A percentile compares a stretch with the other conserved stretches of the same genome.
Conservation (phyloP, 441 rosid species). For the Rhodomyrtus psidioides region DNA sequence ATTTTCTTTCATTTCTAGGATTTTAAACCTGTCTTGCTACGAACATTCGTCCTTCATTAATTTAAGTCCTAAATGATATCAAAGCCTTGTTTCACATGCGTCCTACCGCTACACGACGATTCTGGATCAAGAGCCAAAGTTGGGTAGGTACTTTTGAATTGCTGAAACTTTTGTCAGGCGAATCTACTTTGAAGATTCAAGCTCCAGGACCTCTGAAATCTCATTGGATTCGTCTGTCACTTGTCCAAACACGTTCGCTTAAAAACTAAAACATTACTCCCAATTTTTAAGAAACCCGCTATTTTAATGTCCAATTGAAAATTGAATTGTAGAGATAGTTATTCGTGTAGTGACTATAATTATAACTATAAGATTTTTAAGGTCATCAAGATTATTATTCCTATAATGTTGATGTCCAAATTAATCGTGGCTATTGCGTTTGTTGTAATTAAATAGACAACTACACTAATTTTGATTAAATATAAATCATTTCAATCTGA, state of each 20-base stretch:
- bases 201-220: background rate
- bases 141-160: background rate
- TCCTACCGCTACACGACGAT: background rate
- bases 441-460: background rate
- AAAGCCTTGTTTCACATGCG: background rate
- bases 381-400: no score
- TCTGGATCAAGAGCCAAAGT: background rate
- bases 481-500: background rate
- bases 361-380: background rate
- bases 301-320: background rate
- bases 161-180: background rate
- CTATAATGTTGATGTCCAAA: background rate
- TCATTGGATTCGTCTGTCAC: background rate
- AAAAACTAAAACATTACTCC: background rate
- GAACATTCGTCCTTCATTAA: no score
- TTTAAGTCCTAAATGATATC: background rate
- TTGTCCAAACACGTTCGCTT: background rate
- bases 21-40: no score
- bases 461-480: background rate
- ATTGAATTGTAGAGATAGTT: background rate
- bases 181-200: background rate
- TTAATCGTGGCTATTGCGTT: background rate
- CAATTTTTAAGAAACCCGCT: accelerated
- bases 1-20: no score
- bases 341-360: background rate